Evolutionary conservation across 768 basidiomycete species (phyloP).

Genomic region (Macrocybe gigantea): DNA sequence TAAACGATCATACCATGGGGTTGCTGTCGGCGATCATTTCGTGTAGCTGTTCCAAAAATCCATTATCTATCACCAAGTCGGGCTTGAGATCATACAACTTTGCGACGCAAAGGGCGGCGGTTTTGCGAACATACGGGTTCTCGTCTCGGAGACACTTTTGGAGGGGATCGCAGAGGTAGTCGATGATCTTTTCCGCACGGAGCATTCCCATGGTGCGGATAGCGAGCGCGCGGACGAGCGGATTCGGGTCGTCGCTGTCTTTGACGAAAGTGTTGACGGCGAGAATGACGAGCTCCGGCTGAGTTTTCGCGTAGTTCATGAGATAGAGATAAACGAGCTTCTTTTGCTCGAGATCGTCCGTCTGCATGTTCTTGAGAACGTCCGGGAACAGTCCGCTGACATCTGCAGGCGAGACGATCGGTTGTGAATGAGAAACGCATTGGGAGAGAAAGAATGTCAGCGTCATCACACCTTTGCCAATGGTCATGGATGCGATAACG

Average conservation of each 20-base stretch:
- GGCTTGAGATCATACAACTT: constrained; percentile 98
- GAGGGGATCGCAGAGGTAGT: constrained; percentile 95
- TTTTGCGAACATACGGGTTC: constrained; percentile 98
- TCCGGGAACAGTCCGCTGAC: constrained; percentile 95
- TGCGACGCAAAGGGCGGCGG: constrained; percentile 93
- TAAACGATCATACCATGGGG: constrained; percentile 68
- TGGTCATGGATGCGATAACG: constrained; percentile 97
- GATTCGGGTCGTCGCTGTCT: constrained; percentile 95
- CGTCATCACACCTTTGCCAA: constrained; percentile 77
- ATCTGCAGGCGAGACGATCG: constrained; percentile 36
- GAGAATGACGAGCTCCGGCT: constrained; percentile 97
- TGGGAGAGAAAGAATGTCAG: not conserved
- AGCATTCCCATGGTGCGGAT: constrained; percentile 98
- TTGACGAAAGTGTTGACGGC: constrained; percentile 99
- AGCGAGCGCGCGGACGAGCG: constrained; percentile 91
- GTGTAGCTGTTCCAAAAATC: constrained; percentile 81
- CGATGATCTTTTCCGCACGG: constrained; percentile 97
- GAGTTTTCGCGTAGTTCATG: constrained; percentile 99
- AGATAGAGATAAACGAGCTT: constrained; percentile 99
- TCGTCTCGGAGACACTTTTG: constrained; percentile 91
- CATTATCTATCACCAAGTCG: constrained; percentile 90
- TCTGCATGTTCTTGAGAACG: constrained; percentile 99
- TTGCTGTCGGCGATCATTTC: constrained; percentile 96
- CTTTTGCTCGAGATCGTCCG: constrained; percentile 98
- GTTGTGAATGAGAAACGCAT: not conserved